Conservation (phyloP, 768 basidiomycete genomes). For the Mycena rebaudengoi region DNA sequence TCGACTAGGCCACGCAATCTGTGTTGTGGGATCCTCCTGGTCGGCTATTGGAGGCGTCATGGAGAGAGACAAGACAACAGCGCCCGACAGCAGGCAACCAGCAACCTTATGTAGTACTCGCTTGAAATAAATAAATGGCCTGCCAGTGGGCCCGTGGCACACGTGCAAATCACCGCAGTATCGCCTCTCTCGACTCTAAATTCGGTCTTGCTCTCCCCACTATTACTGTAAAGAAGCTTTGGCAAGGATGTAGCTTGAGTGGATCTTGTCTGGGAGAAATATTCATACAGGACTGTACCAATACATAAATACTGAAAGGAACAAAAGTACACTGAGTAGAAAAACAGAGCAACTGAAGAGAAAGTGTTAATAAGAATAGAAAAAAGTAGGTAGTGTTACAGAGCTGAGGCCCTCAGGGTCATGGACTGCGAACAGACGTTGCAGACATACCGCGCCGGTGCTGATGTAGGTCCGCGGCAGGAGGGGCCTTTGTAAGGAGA, state of each 20-base stretch:
- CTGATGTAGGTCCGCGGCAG: conserved; percentile 47
- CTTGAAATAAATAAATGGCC: not conserved
- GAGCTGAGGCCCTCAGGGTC: not conserved
- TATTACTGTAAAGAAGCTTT: not conserved
- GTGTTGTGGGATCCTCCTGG: conserved; percentile 78
- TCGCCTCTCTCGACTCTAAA: no score
- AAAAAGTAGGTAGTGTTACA: conserved; percentile 17
- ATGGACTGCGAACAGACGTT: conserved; percentile 56
- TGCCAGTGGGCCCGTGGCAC: not conserved
- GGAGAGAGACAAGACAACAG: conserved; percentile 20
- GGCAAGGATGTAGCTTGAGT: not conserved
- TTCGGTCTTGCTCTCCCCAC: not conserved
- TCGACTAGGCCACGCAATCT: conserved; percentile 76
- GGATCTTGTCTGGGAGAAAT: conserved; percentile 10
- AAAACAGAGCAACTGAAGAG: conserved; percentile 19
- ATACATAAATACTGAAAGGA: conserved; percentile 29
- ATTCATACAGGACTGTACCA: conserved; percentile 29
- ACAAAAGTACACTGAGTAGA: conserved; percentile 27
- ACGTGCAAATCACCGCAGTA: no score
- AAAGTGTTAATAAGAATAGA: conserved; percentile 25
- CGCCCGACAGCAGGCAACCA: not conserved
- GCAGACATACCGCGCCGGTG: conserved; percentile 65
- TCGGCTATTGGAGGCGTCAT: conserved; percentile 76
- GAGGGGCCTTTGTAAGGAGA: conserved; percentile 66
- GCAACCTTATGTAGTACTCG: conserved; percentile 16